Conservation (phyloP, 106 monocot genomes). For the Allium cepa region DNA sequence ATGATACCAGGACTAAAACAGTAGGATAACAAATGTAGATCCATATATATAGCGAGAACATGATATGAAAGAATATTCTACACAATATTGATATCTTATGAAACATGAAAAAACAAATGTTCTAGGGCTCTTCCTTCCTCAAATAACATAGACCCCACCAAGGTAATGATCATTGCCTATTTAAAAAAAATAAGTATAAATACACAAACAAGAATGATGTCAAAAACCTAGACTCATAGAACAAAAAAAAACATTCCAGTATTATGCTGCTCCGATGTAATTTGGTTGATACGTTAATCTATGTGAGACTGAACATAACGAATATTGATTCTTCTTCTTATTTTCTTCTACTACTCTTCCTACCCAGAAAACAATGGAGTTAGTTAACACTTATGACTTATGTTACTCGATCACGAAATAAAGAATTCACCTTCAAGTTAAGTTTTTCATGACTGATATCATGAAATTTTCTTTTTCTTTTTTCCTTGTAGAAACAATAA, state of each 20-base stretch:
- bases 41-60: too few relatives aligned
- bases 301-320: too few relatives aligned
- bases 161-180: not conserved
- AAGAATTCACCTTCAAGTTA: not conserved
- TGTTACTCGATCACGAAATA: conserved; percentile 23
- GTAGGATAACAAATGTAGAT: too few relatives aligned
- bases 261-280: not conserved
- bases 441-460: not conserved
- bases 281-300: too few relatives aligned
- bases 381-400: not conserved
- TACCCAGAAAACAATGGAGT: not conserved
- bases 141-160: conserved; percentile 5
- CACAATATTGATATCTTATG: conserved; percentile 42
- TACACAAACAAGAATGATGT: conserved; percentile 5
- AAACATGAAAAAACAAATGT: conserved; percentile 26
- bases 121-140: conserved; percentile 9
- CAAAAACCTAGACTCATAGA: not conserved
- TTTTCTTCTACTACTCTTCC: not conserved
- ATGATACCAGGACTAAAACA: too few relatives aligned
- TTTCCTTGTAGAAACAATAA: too few relatives aligned
- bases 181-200: conserved; percentile 6
- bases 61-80: conserved; percentile 29
- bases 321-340: not conserved
- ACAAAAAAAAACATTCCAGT: not conserved
- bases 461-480: not conserved